Base-by-base conservation (phyloP, 106 monocot species). In the Agapanthus africanus region DNA sequence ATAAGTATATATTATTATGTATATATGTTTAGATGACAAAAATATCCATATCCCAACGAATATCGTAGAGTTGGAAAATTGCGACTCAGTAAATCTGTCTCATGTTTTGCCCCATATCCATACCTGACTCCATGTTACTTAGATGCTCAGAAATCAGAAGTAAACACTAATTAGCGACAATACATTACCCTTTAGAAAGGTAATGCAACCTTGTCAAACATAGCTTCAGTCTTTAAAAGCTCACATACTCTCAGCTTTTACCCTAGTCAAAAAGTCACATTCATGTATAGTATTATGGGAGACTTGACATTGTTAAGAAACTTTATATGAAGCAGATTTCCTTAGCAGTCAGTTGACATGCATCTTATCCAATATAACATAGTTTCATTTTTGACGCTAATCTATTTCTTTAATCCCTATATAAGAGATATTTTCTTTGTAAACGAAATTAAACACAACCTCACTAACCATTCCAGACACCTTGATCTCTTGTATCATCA, bases 391-490 rank as follows among this genome's bases (percentile, higher is more conserved):
- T 65, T 0, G 64, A 65, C 39, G 40, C 61, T 23, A 23, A 38
- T 65, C 15, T 65, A 65, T 2, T 26, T 14, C 56, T 30, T 30
- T 11, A n/a, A 50, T n/a, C n/a, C n/a, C 2, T 50, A 50, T 30
- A 30, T 28, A 30, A 25, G 28, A 71, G 15, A 49, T 68, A 34
- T 18, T 33, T 7, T 25, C 35, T 38, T 36, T 14, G 7, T n/a
- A 44, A 22, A 37, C 2, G n/a, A 15, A 34, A 36, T 46, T 40
- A 66, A 46, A 21, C n/a, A 63, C 59, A 73, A 27, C 28, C 3
- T 59, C 5, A 91, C 88, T 77, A 40, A 95, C 95, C 88, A 76
- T 91, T 86, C 97, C 97, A 92, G 23, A 87, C 56, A 65, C 37
- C 52, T 59, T 76, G 67, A 40, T 97, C 86, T 79, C 75, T 80